Conservation (phyloP, 371 early-diverging fungal species). For the Rhizopus microsporus region DNA sequence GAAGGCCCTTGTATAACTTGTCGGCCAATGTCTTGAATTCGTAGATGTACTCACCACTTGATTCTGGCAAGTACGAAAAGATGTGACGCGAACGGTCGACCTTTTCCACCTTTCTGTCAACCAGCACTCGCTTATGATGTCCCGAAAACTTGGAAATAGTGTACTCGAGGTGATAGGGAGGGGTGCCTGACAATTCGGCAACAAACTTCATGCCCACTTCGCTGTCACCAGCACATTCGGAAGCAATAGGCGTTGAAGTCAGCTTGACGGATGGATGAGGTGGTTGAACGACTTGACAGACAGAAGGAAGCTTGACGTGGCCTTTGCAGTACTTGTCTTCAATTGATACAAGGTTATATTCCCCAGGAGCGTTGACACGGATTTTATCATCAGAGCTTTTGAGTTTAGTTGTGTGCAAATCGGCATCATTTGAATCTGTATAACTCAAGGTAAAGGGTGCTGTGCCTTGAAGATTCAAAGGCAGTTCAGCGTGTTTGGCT, state of each 20-base stretch:
- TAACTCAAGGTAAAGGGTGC: slow-evolving; percentile 39
- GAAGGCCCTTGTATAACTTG: slow-evolving; percentile 40
- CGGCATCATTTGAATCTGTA: slow-evolving; percentile 11
- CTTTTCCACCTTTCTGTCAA: slow-evolving; percentile 30
- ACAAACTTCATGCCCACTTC: slow-evolving; percentile 53
- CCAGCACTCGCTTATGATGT: slow-evolving; percentile 24
- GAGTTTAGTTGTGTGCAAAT: neutral
- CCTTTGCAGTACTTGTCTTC: slow-evolving; percentile 43
- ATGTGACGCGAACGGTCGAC: slow-evolving; percentile 44
- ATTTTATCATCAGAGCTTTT: slow-evolving; percentile 11
- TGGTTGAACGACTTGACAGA: slow-evolving; percentile 47
- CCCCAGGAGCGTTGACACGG: slow-evolving; percentile 35
- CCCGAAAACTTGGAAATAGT: slow-evolving; percentile 27
- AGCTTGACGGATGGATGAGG: slow-evolving; percentile 38
- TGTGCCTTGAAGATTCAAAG: slow-evolving; percentile 35
- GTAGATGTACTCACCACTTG: slow-evolving; percentile 49
- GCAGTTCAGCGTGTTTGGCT: slow-evolving; percentile 25
- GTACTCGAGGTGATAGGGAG: slow-evolving; percentile 48
- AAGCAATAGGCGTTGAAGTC: slow-evolving; percentile 42
- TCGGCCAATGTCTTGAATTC: slow-evolving; percentile 43
- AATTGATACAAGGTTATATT: slow-evolving; percentile 38
- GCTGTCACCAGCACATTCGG: slow-evolving; percentile 46
- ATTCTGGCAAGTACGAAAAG: slow-evolving; percentile 41
- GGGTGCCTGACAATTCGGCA: slow-evolving; percentile 42
- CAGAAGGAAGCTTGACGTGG: slow-evolving; percentile 41